Conservation (phyloP, 306 rosid species). For the Lathyrus aphaca region DNA sequence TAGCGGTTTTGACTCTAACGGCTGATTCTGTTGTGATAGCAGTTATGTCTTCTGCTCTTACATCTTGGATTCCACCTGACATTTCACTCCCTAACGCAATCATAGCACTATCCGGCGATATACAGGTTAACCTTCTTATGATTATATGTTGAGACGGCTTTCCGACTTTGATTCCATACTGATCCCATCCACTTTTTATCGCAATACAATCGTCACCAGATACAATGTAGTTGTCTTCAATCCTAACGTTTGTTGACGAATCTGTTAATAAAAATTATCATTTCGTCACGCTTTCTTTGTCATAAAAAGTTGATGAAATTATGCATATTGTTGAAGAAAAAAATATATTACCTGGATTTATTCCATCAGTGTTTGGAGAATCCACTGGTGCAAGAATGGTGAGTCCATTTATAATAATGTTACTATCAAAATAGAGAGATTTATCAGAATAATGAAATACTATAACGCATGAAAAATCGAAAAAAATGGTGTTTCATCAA, state of each 20-base stretch:
- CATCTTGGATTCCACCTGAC: neutral
- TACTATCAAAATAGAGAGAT: neutral
- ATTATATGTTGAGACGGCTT: neutral
- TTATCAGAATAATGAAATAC: too few relatives aligned
- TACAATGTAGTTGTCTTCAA: neutral
- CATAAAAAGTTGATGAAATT: too few relatives aligned
- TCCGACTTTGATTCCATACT: neutral
- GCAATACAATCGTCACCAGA: conserved; percentile 1
- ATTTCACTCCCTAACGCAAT: neutral
- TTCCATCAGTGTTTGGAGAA: conserved; percentile 1
- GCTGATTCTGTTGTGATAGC: neutral
- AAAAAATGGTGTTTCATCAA: neutral
- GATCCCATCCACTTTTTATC: neutral
- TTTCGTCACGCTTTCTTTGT: too few relatives aligned
- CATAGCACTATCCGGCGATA: neutral
- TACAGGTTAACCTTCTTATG: neutral
- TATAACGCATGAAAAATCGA: too few relatives aligned
- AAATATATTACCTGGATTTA: neutral
- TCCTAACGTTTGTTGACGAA: neutral
- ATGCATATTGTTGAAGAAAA: too few relatives aligned
- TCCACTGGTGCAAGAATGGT: neutral
- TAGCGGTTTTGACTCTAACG: neutral
- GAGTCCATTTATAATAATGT: neutral
- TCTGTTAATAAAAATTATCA: neutral
- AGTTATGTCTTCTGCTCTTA: neutral